Conservation (phyloP, 2,329 filamentous ascomycete species). For the Aotearoamyces nothofagi region DNA sequence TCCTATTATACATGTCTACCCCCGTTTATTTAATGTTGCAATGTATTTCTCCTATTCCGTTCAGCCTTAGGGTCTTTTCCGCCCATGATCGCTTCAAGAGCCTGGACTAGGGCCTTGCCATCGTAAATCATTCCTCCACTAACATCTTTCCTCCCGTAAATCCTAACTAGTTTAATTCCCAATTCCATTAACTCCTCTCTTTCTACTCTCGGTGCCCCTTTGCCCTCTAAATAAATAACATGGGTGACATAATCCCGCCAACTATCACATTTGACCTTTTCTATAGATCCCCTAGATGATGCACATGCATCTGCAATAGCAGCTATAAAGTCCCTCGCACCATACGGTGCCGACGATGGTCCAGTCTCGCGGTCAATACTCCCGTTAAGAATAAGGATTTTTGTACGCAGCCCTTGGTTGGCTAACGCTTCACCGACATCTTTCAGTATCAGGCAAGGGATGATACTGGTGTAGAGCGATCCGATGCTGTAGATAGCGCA, state of each 20-base stretch:
- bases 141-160: slow-evolving; percentile 56
- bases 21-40: slow-evolving; percentile 20
- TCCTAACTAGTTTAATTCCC: slow-evolving; percentile 62
- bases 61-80: slow-evolving; percentile 35
- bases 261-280: slow-evolving; percentile 11
- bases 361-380: slow-evolving; percentile 78
- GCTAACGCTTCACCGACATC: slow-evolving; percentile 56
- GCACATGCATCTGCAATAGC: slow-evolving; percentile 60
- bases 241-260: slow-evolving; percentile 67
- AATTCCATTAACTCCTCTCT: slow-evolving; percentile 42
- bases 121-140: slow-evolving; percentile 55
- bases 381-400: slow-evolving; percentile 64
- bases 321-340: slow-evolving; percentile 66
- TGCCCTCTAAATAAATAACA: slow-evolving; percentile 62
- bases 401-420: slow-evolving; percentile 29
- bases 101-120: slow-evolving; percentile 54
- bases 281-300: slow-evolving; percentile 13
- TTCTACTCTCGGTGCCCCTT: slow-evolving; percentile 56
- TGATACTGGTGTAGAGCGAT: slow-evolving; percentile 79
- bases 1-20: too few relatives aligned
- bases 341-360: slow-evolving; percentile 46
- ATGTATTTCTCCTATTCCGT: slow-evolving; percentile 42
- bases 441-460: slow-evolving; percentile 67
- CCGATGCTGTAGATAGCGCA: slow-evolving; percentile 84
- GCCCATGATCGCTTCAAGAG: slow-evolving; percentile 64